Percentiles rank a stretch among this genome's conserved stretches.
These are phyloP conservation scores for Colletotrichum simmondsii DNA, from an alignment of 2,329 filamentous ascomycete genomes.

Conservation along the genomic window DNA sequence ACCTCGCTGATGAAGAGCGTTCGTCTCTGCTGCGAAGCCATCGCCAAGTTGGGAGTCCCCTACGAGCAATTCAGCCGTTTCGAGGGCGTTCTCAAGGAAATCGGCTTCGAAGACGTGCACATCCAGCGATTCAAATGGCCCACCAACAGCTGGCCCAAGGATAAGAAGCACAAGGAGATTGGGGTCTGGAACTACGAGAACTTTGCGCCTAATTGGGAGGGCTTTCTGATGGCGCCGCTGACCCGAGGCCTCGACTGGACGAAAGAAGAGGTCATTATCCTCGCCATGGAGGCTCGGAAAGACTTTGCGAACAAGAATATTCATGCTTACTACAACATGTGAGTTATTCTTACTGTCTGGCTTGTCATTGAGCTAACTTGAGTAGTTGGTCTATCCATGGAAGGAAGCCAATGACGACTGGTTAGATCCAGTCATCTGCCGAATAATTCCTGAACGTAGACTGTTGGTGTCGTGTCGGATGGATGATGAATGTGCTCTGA, in stretches of 20 bases:
- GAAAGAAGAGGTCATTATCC: constrained; percentile 44
- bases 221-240: constrained; percentile 49
- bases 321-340: constrained; percentile 50
- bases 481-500: too few species aligned
- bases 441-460: too few species aligned
- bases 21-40: not conserved
- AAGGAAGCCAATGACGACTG: too few species aligned
- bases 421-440: too few species aligned
- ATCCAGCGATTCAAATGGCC: constrained; percentile 44
- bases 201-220: constrained; percentile 38
- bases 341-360: not conserved
- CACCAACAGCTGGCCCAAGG: constrained; percentile 43
- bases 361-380: not conserved
- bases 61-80: not conserved
- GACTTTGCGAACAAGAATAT: constrained; percentile 46
- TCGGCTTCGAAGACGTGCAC: constrained; percentile 44
- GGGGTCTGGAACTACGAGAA: constrained; percentile 38
- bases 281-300: constrained; percentile 43
- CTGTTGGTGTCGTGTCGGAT: too few species aligned
- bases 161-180: constrained; percentile 42
- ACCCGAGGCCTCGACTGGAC: constrained; percentile 49
- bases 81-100: constrained; percentile 17
- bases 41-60: not conserved
- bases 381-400: constrained; percentile 26
- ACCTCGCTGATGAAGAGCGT: not conserved